phyloP scores from a whole-genome alignment of 768 basidiomycete species.

The Leucocoprinus birnbaumii region DNA sequence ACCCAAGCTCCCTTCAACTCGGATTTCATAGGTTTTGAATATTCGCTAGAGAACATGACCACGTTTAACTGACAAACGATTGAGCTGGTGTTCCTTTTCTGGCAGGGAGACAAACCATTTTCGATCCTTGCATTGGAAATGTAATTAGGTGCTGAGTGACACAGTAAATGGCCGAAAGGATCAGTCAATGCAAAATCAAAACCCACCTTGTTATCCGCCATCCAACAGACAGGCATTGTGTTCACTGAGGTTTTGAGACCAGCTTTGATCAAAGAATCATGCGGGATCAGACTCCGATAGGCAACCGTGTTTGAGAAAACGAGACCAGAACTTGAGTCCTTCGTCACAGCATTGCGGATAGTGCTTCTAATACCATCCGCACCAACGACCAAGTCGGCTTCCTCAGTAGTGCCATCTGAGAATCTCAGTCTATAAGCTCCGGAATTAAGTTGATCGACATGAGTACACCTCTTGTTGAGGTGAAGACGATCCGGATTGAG shows the following conservation, averaged over 20 bases:
- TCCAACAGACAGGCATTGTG: slow-evolving; percentile 35
- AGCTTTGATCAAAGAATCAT: slow-evolving; percentile 32
- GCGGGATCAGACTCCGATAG: slow-evolving; percentile 46
- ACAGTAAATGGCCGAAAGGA: no score
- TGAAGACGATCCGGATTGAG: slow-evolving; percentile 39
- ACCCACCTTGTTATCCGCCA: slow-evolving; percentile 43
- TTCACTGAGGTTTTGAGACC: slow-evolving; percentile 40
- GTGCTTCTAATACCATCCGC: slow-evolving; percentile 53
- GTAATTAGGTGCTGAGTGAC: slow-evolving; percentile 46
- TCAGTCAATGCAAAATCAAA: no score
- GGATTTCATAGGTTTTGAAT: slow-evolving; percentile 3
- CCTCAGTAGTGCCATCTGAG: slow-evolving; percentile 42
- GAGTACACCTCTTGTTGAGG: slow-evolving; percentile 49
- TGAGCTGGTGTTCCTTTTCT: background rate
- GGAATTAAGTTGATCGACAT: slow-evolving; percentile 24
- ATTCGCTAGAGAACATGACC: slow-evolving; percentile 6
- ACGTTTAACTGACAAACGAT: slow-evolving; percentile 24
- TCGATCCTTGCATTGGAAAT: slow-evolving; percentile 42
- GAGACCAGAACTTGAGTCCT: slow-evolving; percentile 22
- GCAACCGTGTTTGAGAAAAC: slow-evolving; percentile 45
- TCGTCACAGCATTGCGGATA: slow-evolving; percentile 34
- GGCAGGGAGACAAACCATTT: slow-evolving; percentile 29
- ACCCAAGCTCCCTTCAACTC: slow-evolving; percentile 36
- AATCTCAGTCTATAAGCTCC: slow-evolving; percentile 38
- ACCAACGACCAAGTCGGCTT: slow-evolving; percentile 48